Base-by-base conservation (phyloP, 495 filamentous ascomycete genomes). In the Saxophila tyrrhenica region DNA sequence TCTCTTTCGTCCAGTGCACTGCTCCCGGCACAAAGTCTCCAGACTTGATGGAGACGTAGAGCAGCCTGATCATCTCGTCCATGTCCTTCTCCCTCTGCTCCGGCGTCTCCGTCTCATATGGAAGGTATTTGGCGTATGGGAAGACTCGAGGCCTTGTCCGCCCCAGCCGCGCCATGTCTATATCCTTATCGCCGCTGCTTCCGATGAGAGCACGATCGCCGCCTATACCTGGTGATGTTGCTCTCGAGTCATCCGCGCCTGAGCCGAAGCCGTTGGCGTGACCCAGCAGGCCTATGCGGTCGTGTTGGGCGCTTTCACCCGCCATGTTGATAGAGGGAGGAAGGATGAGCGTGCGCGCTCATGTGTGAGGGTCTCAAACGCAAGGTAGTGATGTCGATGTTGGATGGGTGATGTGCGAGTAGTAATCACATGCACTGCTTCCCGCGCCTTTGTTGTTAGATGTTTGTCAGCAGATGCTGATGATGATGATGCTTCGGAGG, bases 1-100 rank as follows among this genome's bases (percentile, higher is more conserved):
- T 81, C 75, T 97, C 91, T 61, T 92, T 81, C 51, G 92, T 96
- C 94, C 94, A 99, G 69, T 97, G 90, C 20, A 94, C 76, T 13
- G 92, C 92, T 16, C 92, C 94, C 0, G 92, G 86, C 49, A 83
- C 79, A 69, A 97, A 97, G 67, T 99, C 94, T 32, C 94, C 89
- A 16, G 92, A 84, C 66, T 88, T 83, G 56, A 97, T 78, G 24
- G 89, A 77, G 63, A 95, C 84, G 65, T 94, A 97, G 23, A 99
- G 83, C 60, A 94, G 85, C 62, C 87, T 88, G 62, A 97, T 71
- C 54, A 95, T 95, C 69, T 90, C 87, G 9, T 81, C 74, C 44
- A 97, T 72, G 48, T 86, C 86, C 20, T 73, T 73, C 62, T 87
- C 80, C 51, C 88, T 75, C 65, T 87, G 79, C 19, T 72, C 59